Evolutionary conservation across 202 grass and related monocot species (phyloP), one percentile per base, ranked within the genome.

Genomic region (Elaeis oleifera): DNA sequence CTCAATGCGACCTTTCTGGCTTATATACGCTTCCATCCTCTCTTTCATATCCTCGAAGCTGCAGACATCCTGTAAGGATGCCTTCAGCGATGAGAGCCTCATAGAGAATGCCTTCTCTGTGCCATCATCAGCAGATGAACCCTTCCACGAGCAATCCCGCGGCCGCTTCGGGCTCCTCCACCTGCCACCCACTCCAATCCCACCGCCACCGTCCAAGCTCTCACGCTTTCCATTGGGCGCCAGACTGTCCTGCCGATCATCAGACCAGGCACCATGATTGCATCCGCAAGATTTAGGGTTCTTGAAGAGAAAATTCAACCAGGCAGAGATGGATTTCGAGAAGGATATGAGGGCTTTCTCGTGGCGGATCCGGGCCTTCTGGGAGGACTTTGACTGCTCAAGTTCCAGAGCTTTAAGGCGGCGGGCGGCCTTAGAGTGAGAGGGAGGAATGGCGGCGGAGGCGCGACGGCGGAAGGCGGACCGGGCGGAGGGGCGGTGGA

Each of bases 361-460:
- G 61, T 73, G 77, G 61, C 36, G 53, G 22, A 59, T 71, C 77
- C 81, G 77, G 49, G 59, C 74, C 57, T 72, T 75, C 53, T 78
- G 81, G 61, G 85, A 78, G 73, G 80, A 81, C 20, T 62, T 67
- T 56, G 78, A 81, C 59, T 84, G 81, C 62, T 89, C 78, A 6
- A 70, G 59, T 62, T 89, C 67, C 71, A 84, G 78, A 4, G 67
- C 65, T 62, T 60, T 78, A 71, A 89, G 67, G 74, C 74, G 78
- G 62, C 78, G 74, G 15, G 20, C 18, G 48, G 77, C 36, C 36
- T 44, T 44, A 2, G 36, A 44, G 7, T 44, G 36, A 11, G 36
- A 44, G 36, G 36, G 36, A 44, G 36, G 21, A 8, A 74, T 63
- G 4, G 74, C 73, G 2, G 51, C 13, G 24, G 73, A 69, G 13